phyloP scores from a whole-genome alignment of 2,329 filamentous ascomycete genomes.

The Didymella lethalis region DNA sequence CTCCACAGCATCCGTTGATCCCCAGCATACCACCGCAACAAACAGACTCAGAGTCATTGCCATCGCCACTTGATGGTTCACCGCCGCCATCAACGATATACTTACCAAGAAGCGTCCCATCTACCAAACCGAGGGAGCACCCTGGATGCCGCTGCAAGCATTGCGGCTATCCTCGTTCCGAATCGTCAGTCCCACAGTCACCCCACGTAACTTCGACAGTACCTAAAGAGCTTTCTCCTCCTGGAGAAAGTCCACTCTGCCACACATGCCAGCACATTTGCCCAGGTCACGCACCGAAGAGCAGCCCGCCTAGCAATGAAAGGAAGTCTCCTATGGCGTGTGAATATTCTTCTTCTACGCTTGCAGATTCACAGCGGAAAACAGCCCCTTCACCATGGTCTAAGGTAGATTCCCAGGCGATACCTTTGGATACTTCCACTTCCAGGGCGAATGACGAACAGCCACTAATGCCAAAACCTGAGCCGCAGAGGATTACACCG shows the following conservation, averaged over 20 bases:
- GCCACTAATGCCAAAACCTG: not conserved
- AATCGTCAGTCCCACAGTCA: not conserved
- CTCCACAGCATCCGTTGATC: not conserved
- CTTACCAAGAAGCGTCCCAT: not conserved
- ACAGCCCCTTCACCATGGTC: not conserved
- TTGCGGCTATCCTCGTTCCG: not conserved
- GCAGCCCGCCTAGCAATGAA: not conserved
- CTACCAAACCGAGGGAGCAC: not conserved
- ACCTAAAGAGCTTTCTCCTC: not conserved
- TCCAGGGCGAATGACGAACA: not conserved
- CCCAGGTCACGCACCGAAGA: not conserved
- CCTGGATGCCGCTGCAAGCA: not conserved
- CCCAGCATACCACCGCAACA: not conserved
- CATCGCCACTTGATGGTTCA: constrained; percentile 15
- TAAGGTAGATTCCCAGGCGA: not conserved
- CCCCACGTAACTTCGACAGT: not conserved
- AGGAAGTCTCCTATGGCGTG: not conserved
- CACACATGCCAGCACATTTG: not conserved
- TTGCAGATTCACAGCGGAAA: not conserved
- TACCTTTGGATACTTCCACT: not conserved
- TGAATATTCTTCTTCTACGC: not conserved
- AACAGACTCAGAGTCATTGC: not conserved
- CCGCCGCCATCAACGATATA: not conserved
- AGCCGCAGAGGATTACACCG: not conserved
- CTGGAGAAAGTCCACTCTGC: not conserved